Base-by-base conservation (phyloP, 495 filamentous ascomycete species). In the Tricharina praecox region DNA sequence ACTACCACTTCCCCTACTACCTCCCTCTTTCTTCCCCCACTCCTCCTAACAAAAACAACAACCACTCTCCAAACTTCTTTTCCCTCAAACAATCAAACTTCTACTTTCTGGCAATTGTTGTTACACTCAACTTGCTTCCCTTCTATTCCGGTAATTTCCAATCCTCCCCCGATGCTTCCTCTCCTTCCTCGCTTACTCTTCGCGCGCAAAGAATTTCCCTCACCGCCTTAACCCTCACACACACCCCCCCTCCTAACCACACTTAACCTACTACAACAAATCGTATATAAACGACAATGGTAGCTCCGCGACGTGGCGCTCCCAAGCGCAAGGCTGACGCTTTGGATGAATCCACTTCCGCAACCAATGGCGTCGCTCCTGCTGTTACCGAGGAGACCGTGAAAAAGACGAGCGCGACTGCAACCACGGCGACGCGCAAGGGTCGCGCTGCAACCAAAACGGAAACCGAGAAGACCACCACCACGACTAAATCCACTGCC, bases 251-350 rank as follows among this genome's bases (percentile, higher is more conserved):
- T 41, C n/a, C n/a, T n/a, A n/a, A n/a, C n/a, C n/a, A n/a, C n/a
- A n/a, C n/a, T n/a, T n/a, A n/a, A n/a, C n/a, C n/a, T n/a, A n/a
- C n/a, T 36, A 38, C 2, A 39, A 46, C 32, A 42, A 40, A 16
- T 36, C 30, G 23, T 40, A 41, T 19, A 23, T 32, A 20, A 43
- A 42, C 2, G 9, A 52, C 50, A 20, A 48, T 33, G n/a, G n/a
- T n/a, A n/a, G n/a, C n/a, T n/a, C n/a, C n/a, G n/a, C n/a, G n/a
- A n/a, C 33, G 56, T 58, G 54, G 55, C 39, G 45, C 48, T 11
- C 50, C 56, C 34, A 59, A 59, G 45, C 56, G 56, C 28, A 59
- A 59, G 42, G 56, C 55, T 41, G 54, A 53, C 33, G 56, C 51
- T 21, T 40, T 51, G 33, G 56, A 53, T 16, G 56, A 56, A 21